phyloP scores from a whole-genome alignment of 768 basidiomycete species.

The Scleroderma bovista region DNA sequence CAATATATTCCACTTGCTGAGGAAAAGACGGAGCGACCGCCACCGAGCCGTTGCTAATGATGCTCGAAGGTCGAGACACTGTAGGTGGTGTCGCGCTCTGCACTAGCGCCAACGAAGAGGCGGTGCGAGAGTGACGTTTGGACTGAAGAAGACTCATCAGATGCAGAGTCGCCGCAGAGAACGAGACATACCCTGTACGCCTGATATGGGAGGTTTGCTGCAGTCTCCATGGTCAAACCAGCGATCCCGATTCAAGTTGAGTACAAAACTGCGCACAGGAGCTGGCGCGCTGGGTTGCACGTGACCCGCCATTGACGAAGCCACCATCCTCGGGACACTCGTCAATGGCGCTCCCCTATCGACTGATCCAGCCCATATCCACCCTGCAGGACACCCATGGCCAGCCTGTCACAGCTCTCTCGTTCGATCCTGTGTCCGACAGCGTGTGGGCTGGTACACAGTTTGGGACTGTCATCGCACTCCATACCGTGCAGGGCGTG shows the following conservation, averaged over 20 bases:
- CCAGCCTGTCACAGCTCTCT: slow-evolving; percentile 66
- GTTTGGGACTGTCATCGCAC: slow-evolving; percentile 62
- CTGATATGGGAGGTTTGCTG: slow-evolving; percentile 40
- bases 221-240: slow-evolving; percentile 11
- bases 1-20: slow-evolving; percentile 5
- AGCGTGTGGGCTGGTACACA: slow-evolving; percentile 81
- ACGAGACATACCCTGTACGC: slow-evolving; percentile 37
- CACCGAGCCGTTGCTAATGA: slow-evolving; percentile 7
- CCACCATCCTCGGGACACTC: no score
- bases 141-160: slow-evolving; percentile 29
- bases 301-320: no score
- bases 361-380: slow-evolving; percentile 11
- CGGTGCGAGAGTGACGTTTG: slow-evolving; percentile 41
- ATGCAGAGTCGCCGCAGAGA: background rate
- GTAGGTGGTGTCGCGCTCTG: slow-evolving; percentile 22
- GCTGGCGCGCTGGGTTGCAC: no score
- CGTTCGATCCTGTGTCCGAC: slow-evolving; percentile 90
- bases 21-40: background rate
- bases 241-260: no score
- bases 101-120: slow-evolving; percentile 25
- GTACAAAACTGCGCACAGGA: no score
- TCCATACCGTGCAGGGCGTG: slow-evolving; percentile 56
- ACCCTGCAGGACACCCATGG: slow-evolving; percentile 4
- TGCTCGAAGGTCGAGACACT: slow-evolving; percentile 14
- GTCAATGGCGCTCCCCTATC: slow-evolving; percentile 17